phyloP scores from a whole-genome alignment of 1,284 basidiomycete genomes.

The Ustilago sp. region DNA sequence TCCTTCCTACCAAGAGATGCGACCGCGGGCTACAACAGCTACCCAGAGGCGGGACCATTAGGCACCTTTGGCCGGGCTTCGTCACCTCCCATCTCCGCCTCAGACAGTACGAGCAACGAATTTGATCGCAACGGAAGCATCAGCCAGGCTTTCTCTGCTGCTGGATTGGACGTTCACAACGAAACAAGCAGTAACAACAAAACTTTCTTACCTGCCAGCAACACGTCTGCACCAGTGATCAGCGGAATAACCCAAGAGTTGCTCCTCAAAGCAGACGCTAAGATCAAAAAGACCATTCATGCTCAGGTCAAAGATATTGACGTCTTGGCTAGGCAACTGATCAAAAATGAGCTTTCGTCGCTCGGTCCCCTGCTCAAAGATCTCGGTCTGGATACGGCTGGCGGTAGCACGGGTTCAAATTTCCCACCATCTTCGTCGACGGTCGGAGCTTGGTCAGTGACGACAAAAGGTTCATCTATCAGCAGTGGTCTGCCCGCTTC shows the following conservation, averaged over 20 bases:
- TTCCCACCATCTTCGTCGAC: background rate
- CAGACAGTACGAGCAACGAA: slow-evolving; percentile 14
- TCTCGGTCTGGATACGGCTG: slow-evolving; percentile 16
- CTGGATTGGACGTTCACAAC: background rate
- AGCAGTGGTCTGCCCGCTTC: slow-evolving; percentile 21
- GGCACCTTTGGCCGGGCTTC: slow-evolving; percentile 14
- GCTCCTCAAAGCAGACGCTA: slow-evolving; percentile 56
- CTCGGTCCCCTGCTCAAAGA: slow-evolving; percentile 51
- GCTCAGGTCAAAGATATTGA: slow-evolving; percentile 58
- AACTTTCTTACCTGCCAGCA: background rate
- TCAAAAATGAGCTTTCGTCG: slow-evolving; percentile 55
- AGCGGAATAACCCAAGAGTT: slow-evolving; percentile 45
- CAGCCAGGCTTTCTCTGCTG: slow-evolving; percentile 21
- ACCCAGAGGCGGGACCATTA: background rate
- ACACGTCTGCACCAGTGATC: slow-evolving; percentile 6
- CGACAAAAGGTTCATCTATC: background rate
- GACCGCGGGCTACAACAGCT: background rate
- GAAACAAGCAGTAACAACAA: background rate
- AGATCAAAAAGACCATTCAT: slow-evolving; percentile 53
- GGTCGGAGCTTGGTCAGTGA: background rate
- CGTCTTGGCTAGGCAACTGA: slow-evolving; percentile 47
- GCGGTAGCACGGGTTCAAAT: background rate
- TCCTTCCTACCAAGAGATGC: slow-evolving; percentile 36
- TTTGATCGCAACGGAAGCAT: slow-evolving; percentile 26
- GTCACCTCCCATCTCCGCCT: slow-evolving; percentile 22